Evolutionary conservation across 768 basidiomycete genomes (phyloP).

Genomic region (Tricholoma furcatifolium): DNA sequence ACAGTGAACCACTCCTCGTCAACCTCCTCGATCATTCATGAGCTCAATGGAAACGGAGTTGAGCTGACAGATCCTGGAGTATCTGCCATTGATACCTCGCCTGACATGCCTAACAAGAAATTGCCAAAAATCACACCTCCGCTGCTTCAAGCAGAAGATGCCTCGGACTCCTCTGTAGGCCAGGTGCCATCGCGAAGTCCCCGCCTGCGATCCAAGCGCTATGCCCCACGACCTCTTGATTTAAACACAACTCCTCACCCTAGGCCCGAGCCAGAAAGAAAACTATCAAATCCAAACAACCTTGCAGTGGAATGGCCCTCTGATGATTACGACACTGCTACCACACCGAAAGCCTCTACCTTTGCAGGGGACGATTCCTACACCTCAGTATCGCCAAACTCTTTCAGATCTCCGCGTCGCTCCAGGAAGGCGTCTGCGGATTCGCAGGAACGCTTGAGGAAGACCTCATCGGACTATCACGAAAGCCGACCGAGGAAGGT

Average conservation of each 20-base stretch:
- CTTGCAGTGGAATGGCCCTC: conserved; percentile 53
- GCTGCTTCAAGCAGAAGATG: conserved; percentile 31
- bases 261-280: conserved; percentile 28
- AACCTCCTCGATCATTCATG: conserved; percentile 32
- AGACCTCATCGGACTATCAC: conserved; percentile 30
- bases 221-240: conserved; percentile 43
- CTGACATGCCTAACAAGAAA: conserved; percentile 22
- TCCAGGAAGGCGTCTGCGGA: conserved; percentile 42
- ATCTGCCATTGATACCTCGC: conserved; percentile 16
- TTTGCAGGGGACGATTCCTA: conserved; percentile 40
- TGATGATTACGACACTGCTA: conserved; percentile 45
- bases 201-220: conserved; percentile 54
- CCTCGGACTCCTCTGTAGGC: conserved; percentile 49
- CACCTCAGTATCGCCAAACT: conserved; percentile 26
- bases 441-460: conserved; percentile 27
- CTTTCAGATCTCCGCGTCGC: conserved; percentile 29
- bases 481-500: conserved; percentile 43
- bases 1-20: conserved; percentile 35
- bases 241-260: conserved; percentile 42
- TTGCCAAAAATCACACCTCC: conserved; percentile 38
- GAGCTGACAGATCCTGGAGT: conserved; percentile 24
- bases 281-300: conserved; percentile 42
- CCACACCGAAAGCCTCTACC: conserved; percentile 55
- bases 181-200: conserved; percentile 35
- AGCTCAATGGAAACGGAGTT: conserved; percentile 17